Conservation (phyloP, 2,329 filamentous ascomycete genomes). For the Fusarium duplospermum region DNA sequence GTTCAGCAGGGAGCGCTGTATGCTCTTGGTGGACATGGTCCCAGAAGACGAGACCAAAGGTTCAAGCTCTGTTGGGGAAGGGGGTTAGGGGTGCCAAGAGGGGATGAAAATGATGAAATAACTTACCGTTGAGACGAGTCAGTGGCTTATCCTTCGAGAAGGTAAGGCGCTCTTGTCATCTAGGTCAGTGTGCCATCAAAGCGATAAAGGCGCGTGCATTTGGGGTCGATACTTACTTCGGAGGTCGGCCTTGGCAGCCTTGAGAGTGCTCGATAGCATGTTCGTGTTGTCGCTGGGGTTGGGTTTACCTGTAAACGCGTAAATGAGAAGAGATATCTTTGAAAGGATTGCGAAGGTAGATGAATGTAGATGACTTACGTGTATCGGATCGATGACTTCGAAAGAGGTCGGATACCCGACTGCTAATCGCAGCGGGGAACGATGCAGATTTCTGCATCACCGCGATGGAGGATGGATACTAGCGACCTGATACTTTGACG, state of each 20-base stretch:
- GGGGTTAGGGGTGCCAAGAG: slow-evolving; percentile 1
- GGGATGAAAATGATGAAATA: neutral
- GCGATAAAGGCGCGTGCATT: neutral
- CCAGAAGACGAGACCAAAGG: neutral
- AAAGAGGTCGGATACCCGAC: slow-evolving; percentile 13
- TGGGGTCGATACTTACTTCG: slow-evolving; percentile 9
- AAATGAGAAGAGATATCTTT: neutral
- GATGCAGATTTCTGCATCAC: slow-evolving; percentile 23
- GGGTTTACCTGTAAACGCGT: neutral
- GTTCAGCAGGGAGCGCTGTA: neutral
- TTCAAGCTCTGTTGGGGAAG: neutral
- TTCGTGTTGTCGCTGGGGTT: slow-evolving; percentile 4
- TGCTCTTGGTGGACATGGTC: neutral
- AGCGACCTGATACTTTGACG: neutral
- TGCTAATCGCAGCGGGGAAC: slow-evolving; percentile 18
- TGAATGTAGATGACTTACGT: slow-evolving; percentile 1
- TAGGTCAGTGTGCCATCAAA: neutral
- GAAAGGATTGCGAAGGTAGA: neutral
- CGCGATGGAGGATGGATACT: neutral
- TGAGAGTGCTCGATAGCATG: neutral
- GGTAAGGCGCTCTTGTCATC: slow-evolving; percentile 2
- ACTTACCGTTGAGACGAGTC: slow-evolving; percentile 8
- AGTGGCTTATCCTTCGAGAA: neutral
- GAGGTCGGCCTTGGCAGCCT: slow-evolving; percentile 17
- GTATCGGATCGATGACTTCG: neutral